Evolutionary conservation across 2,329 filamentous ascomycete genomes (phyloP), one percentile per base, ranked within the genome.

Genomic region (Trichoderma koningii): DNA sequence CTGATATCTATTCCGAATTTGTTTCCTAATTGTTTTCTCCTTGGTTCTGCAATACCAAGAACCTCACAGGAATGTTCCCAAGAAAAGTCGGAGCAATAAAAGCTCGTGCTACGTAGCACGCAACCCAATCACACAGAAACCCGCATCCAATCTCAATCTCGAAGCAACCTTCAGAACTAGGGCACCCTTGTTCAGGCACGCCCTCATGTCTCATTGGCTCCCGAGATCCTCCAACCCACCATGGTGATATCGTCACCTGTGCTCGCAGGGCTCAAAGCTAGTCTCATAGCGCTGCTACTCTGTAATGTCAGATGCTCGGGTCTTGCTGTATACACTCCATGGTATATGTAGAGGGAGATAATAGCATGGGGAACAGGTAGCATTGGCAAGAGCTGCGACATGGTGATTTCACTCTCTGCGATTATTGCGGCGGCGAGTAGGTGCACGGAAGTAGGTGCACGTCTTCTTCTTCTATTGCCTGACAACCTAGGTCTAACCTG

Each of bases 121-220:
- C 17, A 44, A 30, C 47, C 14, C 10, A 45, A 44, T 61, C 21
- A 23, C 38, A 7, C 47, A 9, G n/a, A 14, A 60, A 19, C 23
- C 41, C 48, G n/a, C 59, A 62, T 45, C 59, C 34, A 56, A 56
- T 64, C 51, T 64, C 34, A 56, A 56, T 30, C 48, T 57, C 62
- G 12, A 51, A 7, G 52, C 51, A 44, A 28, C 23, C 21, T 14
- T 48, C 34, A 53, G 38, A 53, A 2, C 34, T 61, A 30, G 44
- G 23, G 19, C 23, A 44, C 28, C 59, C 59, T 42, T 51, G 57
- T 19, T 53, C 23, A 28, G 7, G 10, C 23, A 15, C n/a, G 30
- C 30, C 19, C 26, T 21, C 5, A 34, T 28, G 23, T 42, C 38
- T 10, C n/a, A 44, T 34, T n/a, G 17, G 10, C 34, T 23, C 30